Evolutionary conservation across 1,284 basidiomycete species (phyloP).

Genomic region (Megacollybia platyphylla): DNA sequence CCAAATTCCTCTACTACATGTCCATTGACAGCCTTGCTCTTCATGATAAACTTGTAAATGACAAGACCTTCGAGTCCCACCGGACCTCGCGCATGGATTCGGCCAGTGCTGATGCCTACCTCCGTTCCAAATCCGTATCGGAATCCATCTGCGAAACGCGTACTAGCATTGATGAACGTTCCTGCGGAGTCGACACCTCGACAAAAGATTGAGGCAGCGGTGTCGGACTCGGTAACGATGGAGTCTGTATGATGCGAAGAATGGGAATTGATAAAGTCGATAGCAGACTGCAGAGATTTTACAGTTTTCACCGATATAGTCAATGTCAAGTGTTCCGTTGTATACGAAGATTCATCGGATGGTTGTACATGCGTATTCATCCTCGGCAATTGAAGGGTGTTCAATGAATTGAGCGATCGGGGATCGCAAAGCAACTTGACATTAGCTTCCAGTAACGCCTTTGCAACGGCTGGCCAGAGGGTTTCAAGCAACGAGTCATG

Average conservation of each 20-base stretch:
- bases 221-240: conserved; percentile 78
- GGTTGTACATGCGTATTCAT: conserved; percentile 29
- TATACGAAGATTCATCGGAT: conserved; percentile 56
- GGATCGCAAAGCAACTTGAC: conserved; percentile 79
- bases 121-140: conserved; percentile 96
- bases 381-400: conserved; percentile 17
- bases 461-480: conserved; percentile 74
- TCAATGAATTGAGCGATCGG: conserved; percentile 37
- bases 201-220: conserved; percentile 65
- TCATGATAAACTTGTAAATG: conserved; percentile 89
- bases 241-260: conserved; percentile 93
- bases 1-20: conserved; percentile 80
- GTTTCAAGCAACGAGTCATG: conserved; percentile 61
- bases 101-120: conserved; percentile 94
- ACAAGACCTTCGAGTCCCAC: conserved; percentile 93
- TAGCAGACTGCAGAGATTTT: conserved; percentile 60
- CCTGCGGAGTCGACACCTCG: conserved; percentile 86
- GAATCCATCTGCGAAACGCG: conserved; percentile 95
- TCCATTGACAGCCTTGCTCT: conserved; percentile 58
- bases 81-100: conserved; percentile 93
- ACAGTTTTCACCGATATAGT: conserved; percentile 74
- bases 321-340: conserved; percentile 81
- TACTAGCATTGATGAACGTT: conserved; percentile 90
- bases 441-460: conserved; percentile 52
- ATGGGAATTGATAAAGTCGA: conserved; percentile 85